A percentile compares a stretch with the other conserved stretches of the same genome.
Conservation (phyloP, 2,329 filamentous ascomycete species). For the Xylariaceae sp. region DNA sequence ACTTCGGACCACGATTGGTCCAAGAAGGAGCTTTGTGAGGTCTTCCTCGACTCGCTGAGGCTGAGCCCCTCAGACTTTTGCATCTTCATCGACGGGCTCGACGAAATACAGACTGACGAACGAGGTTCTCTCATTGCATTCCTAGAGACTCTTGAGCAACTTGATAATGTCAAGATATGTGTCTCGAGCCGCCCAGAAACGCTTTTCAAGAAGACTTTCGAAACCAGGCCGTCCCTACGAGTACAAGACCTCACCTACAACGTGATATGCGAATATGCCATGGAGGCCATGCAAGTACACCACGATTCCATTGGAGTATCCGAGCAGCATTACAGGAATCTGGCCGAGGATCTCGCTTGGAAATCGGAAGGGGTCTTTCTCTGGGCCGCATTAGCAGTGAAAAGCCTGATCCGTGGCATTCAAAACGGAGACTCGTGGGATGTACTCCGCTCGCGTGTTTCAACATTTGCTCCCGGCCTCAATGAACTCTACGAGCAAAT, state of each 20-base stretch:
- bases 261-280: too few relatives aligned
- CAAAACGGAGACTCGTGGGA: not conserved
- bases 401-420: not conserved
- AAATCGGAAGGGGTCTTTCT: not conserved
- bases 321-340: too few relatives aligned
- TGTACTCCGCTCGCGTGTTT: not conserved
- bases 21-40: conserved; percentile 4
- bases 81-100: conserved; percentile 10
- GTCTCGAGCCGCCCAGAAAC: conserved; percentile 8
- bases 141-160: conserved; percentile 1
- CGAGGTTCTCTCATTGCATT: conserved; percentile 1
- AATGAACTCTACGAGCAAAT: not conserved
- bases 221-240: conserved; percentile 1
- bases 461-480: not conserved
- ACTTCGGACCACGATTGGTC: conserved; percentile 11
- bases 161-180: conserved; percentile 8
- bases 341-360: not conserved
- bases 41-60: conserved; percentile 1
- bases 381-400: not conserved
- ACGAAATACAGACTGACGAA: conserved; percentile 8
- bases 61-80: conserved; percentile 2
- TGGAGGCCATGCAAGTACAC: too few relatives aligned
- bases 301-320: too few relatives aligned
- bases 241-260: conserved; percentile 7
- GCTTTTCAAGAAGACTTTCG: conserved; percentile 1